Base-by-base conservation (phyloP, 306 rosid genomes). In the Vigna hirtella region DNA sequence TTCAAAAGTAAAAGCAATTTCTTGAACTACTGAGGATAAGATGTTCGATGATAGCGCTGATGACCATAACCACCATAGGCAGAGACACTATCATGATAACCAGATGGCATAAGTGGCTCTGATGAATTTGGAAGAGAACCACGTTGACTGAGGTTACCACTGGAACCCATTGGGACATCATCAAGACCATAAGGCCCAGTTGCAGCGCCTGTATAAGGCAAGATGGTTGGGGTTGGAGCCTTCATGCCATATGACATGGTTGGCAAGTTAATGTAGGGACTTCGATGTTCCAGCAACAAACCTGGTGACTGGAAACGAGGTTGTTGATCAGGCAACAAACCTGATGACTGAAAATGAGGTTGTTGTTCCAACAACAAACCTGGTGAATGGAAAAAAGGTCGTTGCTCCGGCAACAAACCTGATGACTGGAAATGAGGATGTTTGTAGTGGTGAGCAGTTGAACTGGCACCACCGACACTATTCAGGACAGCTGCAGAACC, bases 11-110 rank as follows among this genome's bases (percentile, higher is more conserved):
- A 70, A 57, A 42, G 76, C 70, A 57, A 69, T 63, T 42, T 77
- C 36, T 52, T 57, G 67, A 80, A 62, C 91, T 94, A 88, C 75
- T 81, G 88, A 49, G 89, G 90, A 87, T 87, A 82, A 89, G 85
- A 84, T 53, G 90, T 66, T 69, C 61, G 86, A 84, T 83, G 84
- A 49, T 76, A 76, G 7, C 86, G 76, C 83, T 88, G 91, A 59
- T 79, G 71, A 80, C 89, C 87, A 64, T 84, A 88, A 76, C 91
- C 90, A 83, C 83, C 86, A 80, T 86, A 81, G 53, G 83, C 79
- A 81, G 91, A 71, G 81, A 32, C 57, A 57, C 78, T 70, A 79
- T 79, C 87, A 77, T 85, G 83, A 83, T 85, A 82, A 76, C 80
- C 85, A 76, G 90, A 55, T 16, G 68, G 88, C 36, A 45, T 55